Percentiles rank a stretch among this genome's conserved stretches.
Conservation (phyloP, 352 stramenopile genomes). For the Aphanomyces invadans region DNA sequence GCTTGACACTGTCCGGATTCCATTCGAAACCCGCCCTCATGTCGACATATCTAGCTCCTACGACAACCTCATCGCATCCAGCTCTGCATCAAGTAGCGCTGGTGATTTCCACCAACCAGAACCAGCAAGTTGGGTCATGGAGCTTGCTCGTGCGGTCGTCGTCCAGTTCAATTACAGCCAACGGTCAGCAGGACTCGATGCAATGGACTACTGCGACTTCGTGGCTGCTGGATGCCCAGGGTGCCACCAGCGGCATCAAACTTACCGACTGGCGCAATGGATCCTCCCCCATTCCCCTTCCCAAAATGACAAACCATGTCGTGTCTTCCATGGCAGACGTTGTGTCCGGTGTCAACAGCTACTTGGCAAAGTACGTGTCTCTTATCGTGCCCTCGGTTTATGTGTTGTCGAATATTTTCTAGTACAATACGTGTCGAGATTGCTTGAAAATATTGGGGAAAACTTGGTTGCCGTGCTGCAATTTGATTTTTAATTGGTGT, state of each 20-base stretch:
- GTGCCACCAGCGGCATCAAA: conserved; percentile 1
- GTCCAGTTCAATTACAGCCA: no score
- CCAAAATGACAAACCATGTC: conserved; percentile 41
- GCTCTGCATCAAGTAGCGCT: not conserved
- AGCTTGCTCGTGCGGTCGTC: not conserved
- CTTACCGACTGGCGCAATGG: not conserved
- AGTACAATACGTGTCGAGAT: no score
- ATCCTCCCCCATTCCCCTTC: not conserved
- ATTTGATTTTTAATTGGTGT: no score
- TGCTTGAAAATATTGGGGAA: no score
- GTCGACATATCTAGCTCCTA: not conserved
- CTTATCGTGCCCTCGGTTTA: no score
- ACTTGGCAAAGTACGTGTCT: conserved; percentile 72
- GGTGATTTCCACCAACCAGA: not conserved
- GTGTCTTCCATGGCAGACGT: conserved; percentile 71
- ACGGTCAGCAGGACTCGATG: not conserved
- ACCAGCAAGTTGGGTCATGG: conserved; percentile 5
- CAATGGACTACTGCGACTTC: not conserved
- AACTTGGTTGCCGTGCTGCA: no score
- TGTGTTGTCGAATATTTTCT: no score
- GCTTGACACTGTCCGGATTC: not conserved
- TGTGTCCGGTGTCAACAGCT: conserved; percentile 80
- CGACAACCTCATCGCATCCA: not conserved
- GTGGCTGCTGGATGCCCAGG: conserved; percentile 5
- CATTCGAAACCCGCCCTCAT: not conserved